Evolutionary conservation across 495 filamentous ascomycete genomes (phyloP).

Genomic region (Hyaloscypha hepaticicola): DNA sequence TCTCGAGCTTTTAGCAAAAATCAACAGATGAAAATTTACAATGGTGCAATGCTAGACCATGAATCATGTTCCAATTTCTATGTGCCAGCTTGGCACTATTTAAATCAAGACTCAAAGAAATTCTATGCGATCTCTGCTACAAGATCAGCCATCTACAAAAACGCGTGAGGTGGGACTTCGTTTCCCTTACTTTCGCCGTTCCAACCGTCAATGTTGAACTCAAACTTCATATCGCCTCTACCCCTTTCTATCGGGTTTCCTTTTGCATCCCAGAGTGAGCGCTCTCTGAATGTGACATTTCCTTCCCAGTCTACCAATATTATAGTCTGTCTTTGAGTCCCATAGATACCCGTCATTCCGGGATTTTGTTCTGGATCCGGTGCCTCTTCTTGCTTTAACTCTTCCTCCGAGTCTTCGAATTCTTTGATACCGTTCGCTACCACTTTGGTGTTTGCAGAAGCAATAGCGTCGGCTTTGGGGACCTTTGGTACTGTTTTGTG

Average conservation of each 20-base stretch:
- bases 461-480: slow-evolving; percentile 30
- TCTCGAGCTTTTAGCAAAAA: neutral
- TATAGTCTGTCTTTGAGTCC: slow-evolving; percentile 92
- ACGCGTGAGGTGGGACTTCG: slow-evolving; percentile 19
- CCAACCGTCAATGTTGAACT: slow-evolving; percentile 60
- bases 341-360: slow-evolving; percentile 66
- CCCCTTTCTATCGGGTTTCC: slow-evolving; percentile 59
- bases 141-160: slow-evolving; percentile 29
- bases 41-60: neutral
- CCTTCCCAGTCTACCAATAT: slow-evolving; percentile 76
- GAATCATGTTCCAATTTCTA: neutral
- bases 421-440: slow-evolving; percentile 25
- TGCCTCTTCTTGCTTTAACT: slow-evolving; percentile 33
- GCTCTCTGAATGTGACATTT: slow-evolving; percentile 76
- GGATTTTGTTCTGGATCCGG: slow-evolving; percentile 36
- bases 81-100: slow-evolving; percentile 13
- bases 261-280: slow-evolving; percentile 73
- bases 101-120: neutral
- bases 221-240: slow-evolving; percentile 60
- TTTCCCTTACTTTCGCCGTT: slow-evolving; percentile 33
- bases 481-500: slow-evolving; percentile 39
- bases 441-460: slow-evolving; percentile 13
- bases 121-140: slow-evolving; percentile 9
- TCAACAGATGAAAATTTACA: neutral
- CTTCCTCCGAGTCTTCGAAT: slow-evolving; percentile 29